Conservation (phyloP, 208 protist species). For the Acanthamoeba healyi region DNA sequence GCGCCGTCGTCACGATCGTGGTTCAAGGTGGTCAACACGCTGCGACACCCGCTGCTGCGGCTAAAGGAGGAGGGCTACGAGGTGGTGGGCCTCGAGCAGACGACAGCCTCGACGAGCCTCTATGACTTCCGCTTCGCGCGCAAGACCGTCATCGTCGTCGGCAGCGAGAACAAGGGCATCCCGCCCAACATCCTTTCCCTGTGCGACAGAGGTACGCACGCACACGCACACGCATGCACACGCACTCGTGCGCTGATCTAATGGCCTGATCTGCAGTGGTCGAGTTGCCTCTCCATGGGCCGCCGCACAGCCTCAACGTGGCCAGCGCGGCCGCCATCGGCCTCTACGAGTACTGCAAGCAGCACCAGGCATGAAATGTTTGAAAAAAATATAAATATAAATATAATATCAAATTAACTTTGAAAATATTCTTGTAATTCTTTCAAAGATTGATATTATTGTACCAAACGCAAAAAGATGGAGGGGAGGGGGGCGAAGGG, state of each 20-base stretch:
- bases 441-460: too few species aligned
- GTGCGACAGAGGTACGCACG: neutral
- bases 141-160: constrained; percentile 17
- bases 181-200: neutral
- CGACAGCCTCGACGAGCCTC: neutral
- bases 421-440: too few species aligned
- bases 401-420: too few species aligned
- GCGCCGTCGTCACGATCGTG: too few species aligned
- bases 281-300: neutral
- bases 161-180: constrained; percentile 40
- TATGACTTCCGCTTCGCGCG: neutral
- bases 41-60: neutral
- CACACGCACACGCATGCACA: too few species aligned
- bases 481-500: neutral
- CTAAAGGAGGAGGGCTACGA: constrained; percentile 1
- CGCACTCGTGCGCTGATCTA: too few species aligned
- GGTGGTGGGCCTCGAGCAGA: constrained; percentile 9
- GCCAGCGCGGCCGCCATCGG: neutral
- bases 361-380: neutral
- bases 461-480: too few species aligned
- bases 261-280: neutral
- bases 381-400: too few species aligned
- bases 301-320: constrained; percentile 35
- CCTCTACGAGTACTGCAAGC: constrained; percentile 47
- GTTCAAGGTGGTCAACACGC: neutral